phyloP scores from a whole-genome alignment of 108 stramenopile species.

The Licmophora abbreviata region DNA sequence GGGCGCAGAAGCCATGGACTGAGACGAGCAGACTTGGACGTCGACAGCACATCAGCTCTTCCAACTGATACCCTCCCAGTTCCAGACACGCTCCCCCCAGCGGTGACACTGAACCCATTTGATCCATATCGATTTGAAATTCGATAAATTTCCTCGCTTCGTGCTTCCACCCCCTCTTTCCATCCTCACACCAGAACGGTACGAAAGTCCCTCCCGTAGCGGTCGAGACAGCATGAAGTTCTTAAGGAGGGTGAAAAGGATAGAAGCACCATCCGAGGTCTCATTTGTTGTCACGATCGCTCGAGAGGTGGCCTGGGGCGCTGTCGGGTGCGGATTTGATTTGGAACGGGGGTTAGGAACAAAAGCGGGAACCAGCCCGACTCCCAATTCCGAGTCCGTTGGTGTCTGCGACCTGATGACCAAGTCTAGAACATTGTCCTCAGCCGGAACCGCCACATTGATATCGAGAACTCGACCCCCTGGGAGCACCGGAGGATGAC shows the following conservation, averaged over 20 bases:
- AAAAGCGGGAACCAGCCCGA: conserved; percentile 53
- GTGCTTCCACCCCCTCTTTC: not conserved
- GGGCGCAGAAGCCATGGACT: conserved; percentile 64
- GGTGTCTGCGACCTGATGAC: conserved; percentile 71
- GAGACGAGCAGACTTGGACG: conserved; percentile 49
- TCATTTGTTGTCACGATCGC: conserved; percentile 12
- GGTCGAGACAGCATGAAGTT: conserved; percentile 28
- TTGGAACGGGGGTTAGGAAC: conserved; percentile 20
- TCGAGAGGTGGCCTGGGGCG: conserved; percentile 11
- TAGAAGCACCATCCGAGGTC: conserved; percentile 13
- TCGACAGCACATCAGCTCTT: not conserved
- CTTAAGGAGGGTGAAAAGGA: conserved; percentile 15
- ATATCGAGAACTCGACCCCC: conserved; percentile 77
- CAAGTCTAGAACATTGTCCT: conserved; percentile 32
- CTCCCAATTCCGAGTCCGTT: conserved; percentile 53
- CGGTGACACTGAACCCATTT: conserved; percentile 58
- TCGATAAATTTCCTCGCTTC: conserved; percentile 24
- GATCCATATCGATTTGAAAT: conserved; percentile 28
- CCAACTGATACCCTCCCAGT: not conserved
- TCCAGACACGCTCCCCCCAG: conserved; percentile 25
- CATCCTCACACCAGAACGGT: conserved; percentile 1
- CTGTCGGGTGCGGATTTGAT: not conserved
- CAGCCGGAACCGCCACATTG: conserved; percentile 12
- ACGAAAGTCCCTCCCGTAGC: conserved; percentile 16
- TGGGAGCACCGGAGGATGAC: conserved; percentile 32